These are phyloP conservation scores for Cairneyella variabilis DNA, from an alignment of 495 filamentous ascomycete species.

Conservation along the genomic window DNA sequence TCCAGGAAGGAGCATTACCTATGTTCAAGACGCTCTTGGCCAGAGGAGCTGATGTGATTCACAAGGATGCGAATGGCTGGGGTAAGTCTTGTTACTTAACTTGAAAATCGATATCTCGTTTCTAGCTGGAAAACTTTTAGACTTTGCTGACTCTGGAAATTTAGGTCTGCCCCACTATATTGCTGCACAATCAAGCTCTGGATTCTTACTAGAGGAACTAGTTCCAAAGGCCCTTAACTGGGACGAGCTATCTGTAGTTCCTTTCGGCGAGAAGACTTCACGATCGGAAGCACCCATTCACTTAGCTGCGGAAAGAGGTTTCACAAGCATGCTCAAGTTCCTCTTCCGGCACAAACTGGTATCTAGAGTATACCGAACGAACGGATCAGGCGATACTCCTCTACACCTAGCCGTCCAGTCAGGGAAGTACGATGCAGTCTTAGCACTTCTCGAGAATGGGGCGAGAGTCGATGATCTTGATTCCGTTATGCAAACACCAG, in stretches of 20 bases:
- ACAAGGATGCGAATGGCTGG: neutral
- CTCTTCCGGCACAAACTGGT: neutral
- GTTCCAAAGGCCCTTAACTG: neutral
- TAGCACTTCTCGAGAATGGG: neutral
- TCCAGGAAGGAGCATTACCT: neutral
- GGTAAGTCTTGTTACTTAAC: neutral
- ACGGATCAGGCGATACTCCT: neutral
- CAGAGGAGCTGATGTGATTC: neutral
- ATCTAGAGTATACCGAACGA: neutral
- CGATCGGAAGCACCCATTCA: neutral
- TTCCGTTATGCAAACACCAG: neutral
- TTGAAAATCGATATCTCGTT: neutral
- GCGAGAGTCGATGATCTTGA: neutral
- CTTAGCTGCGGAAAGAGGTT: neutral
- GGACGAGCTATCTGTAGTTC: neutral
- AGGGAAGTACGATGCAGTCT: neutral
- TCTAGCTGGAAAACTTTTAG: neutral
- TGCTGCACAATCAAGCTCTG: neutral
- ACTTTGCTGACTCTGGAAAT: too few species aligned
- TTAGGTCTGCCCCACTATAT: neutral
- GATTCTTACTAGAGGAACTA: neutral
- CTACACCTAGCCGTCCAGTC: neutral
- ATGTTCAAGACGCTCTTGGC: neutral
- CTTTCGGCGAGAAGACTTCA: too few species aligned
- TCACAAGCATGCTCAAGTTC: neutral